Evolutionary conservation across 441 rosid species (phyloP), one percentile per base, ranked within the genome.

Genomic region (Sinapis alba): DNA sequence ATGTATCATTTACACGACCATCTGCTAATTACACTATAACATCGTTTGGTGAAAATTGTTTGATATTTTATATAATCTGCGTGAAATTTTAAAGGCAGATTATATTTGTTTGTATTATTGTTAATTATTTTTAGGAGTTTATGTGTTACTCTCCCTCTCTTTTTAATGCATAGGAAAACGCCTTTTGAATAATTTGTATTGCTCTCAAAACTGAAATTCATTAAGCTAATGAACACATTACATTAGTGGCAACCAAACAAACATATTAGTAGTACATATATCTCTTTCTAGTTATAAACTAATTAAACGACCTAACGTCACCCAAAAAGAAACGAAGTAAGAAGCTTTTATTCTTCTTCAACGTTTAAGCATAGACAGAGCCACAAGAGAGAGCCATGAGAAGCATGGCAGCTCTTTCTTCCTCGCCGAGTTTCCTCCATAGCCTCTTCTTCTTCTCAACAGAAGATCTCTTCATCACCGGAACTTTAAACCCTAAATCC

Each of bases 401-500:
- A 43, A 94, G 84, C 43, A 90, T 84, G 4, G 98, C 99, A 9
- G 98, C 99, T 84, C 89, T 93, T 41, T 92, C 99, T 81, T 88
- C 98, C 73, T 94, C 99, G 6, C 97, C 99, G 9, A 92, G 66
- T 80, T 89, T 88, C 80, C 76, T 84, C 78, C 78, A 78, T 6
- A 73, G 2, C 72, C 86, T 77, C 78, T 82, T 87, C 77, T 81
- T 87, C 80, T 83, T 90, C 86, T 89, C 89, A 59, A 85, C 79
- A 13, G 78, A 70, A 45, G 94, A 89, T 83, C 94, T 83, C 81
- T 81, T 90, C 93, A 86, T 86, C 87, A 85, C 88, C 13, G 97
- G 64, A 38, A 85, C 97, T 15, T 88, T 89, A 65, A 83, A 80
- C 24, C 97, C 93, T 61, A 88, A 62, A 10, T 86, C 87, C 77